Evolutionary conservation across 129 eudicot species (phyloP), one percentile per base, ranked within the genome.

Genomic region (Helichrysum umbraculigerum): DNA sequence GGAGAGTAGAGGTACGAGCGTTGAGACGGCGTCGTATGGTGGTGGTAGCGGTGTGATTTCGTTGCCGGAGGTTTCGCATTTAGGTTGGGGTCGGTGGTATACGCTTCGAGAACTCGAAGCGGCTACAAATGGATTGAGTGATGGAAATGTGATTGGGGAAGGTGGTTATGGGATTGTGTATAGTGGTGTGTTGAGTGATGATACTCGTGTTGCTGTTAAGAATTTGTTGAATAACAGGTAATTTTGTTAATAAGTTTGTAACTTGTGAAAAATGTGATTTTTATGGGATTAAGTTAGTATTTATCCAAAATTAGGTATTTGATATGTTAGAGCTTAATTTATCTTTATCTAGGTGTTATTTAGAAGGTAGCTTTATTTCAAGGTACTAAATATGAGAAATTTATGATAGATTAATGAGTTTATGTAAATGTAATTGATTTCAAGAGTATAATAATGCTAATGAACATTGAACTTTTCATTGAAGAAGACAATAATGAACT

Each of bases 11-110:
- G 90, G 82, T 58, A 90, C 96, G 4, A 87, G 96, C 75, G 85
- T 79, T 21, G 88, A 78, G 8, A 83, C 93, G 70, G 87, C 87
- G 80, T 86, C 88, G 72, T 76, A 89, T 8, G 86, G 87, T 58
- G 68, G 68, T 29, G 68, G 72, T 32, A 66, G 80, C 58, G 83
- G 84, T 15, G 92, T 4, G 85, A 86, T 35, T 85, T 66, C 85
- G 35, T 79, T 90, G 85, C 98, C 98, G 29, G 95, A 90, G 76
- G 98, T 93, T 44, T 93, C 98, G 54, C 98, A 93, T 80, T 73
- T 93, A 70, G 98, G 98, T 37, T 93, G 98, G 98, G 98, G 98
- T 33, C 76, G 97, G 71, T 94, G 98, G 98, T 94, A 91, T 72
- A 94, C 98, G 2, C 68, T 93, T 72, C 78, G 98, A 67, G 98